Base-by-base conservation (phyloP, 2,329 filamentous ascomycete genomes). In the Talaromyces pinophilus region DNA sequence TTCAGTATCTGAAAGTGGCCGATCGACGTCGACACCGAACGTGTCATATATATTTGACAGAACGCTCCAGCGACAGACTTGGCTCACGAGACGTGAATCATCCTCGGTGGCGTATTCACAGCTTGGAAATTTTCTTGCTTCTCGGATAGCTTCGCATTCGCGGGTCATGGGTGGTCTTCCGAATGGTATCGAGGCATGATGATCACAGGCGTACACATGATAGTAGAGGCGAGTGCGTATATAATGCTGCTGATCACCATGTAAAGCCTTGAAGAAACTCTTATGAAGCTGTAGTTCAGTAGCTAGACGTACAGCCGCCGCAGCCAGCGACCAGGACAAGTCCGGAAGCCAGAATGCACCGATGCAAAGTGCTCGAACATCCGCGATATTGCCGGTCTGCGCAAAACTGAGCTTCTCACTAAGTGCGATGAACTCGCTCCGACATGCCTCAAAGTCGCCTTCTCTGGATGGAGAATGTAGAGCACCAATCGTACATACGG, bases 281-380 rank as follows among this genome's bases (percentile, higher is more conserved):
- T 68, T 69, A 57, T 74, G 69, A 1, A 75, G 67, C 52, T 73
- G 70, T 2, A 74, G 63, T 8, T 73, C 71, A 11, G 71, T 69
- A 1, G 72, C 69, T 25, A 73, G 57, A 6, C 72, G 69, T 1
- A 73, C 71, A 8, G 72, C 71, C 3, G 15, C n/a, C 15, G 22
- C 70, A 44, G 66, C 64, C 17, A 74, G 59, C 4, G 68, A 59
- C 63, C 67, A 71, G 15, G 71, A 74, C 22, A 71, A 61, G 5
- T 72, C 72, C 50, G 64, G 69, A 6, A 80, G 68, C 77, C 77
- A 80, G 65, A 80, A 76, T 8, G 78, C 77, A n/a, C 74, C 78
- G 35, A 80, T 75, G 55, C 72, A 75, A 1, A 79, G 71, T 10
- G 71, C 77, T 42, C 76, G 74, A 4, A 74, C 69, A 64, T 74